Base-by-base conservation (phyloP, 768 basidiomycete species). In the Pulveroboletus ravenelii region DNA sequence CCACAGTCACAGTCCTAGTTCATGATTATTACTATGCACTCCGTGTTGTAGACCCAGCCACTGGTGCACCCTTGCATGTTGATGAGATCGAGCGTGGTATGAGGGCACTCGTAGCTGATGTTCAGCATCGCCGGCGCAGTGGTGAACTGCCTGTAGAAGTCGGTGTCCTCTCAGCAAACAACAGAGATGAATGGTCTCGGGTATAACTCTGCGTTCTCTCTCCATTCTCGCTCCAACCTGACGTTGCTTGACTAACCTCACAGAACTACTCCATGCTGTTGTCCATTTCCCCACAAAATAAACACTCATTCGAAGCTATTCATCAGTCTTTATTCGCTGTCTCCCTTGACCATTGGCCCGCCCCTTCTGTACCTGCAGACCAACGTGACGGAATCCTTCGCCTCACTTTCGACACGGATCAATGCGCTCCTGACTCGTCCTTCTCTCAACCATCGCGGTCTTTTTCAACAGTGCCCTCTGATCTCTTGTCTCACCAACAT, bases 21-120 rank as follows among this genome's bases (percentile, higher is more conserved):
- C 79, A 87, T 55, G 84, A 89, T 68, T 90, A 83, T 78, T 81
- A 82, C 57, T 96, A 96, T 60, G 73, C 81, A 1, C 72, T 97
- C 50, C 79, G 82, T 27, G 85, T 89, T 1, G 72, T 76, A 20
- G 67, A 72, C 13, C 67, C 67, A 43, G 51, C 51, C 17, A 60
- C 52, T 3, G 62, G 64, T 35, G 54, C 50, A 45, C 69, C 69
- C 1, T 46, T 79, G 25, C 55, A 70, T 3, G 64, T 68, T 1
- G 68, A 61, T 3, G 68, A 66, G 20, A 72, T 85, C 9, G 82
- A 84, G 55, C 57, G 59, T 14, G 64, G 72, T 8, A 57, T 87
- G 27, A 66, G 68, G 60, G 66, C 65, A 1, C 70, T 78, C 3
- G 78, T 78, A 1, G 48, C 59, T 2, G 93, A 96, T 62, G 91